phyloP scores from a whole-genome alignment of 129 eudicot genomes.

The Chrysanthemum makinoi region DNA sequence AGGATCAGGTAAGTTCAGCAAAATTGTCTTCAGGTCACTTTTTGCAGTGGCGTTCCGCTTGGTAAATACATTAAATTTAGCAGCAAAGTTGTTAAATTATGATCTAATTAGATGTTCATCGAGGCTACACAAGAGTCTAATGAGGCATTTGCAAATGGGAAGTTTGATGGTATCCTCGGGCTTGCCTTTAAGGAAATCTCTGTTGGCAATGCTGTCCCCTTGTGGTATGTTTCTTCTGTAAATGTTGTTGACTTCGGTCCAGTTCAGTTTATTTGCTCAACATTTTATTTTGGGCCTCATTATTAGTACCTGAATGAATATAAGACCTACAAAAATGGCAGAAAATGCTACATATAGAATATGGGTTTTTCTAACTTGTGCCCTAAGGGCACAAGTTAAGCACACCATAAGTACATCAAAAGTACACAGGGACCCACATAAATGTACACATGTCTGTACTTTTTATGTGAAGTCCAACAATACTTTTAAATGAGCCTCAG shows the following conservation, averaged over 20 bases:
- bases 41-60: neutral
- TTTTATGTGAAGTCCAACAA: too few species aligned
- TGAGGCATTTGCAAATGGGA: conserved; percentile 42
- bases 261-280: too few species aligned
- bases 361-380: too few species aligned
- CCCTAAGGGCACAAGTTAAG: too few species aligned
- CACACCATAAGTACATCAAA: too few species aligned
- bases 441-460: too few species aligned
- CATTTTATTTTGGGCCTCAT: too few species aligned
- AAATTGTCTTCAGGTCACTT: conserved; percentile 7
- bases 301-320: too few species aligned
- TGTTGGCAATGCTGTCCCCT: conserved; percentile 42
- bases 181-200: conserved; percentile 63
- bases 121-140: conserved; percentile 55
- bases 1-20: conserved; percentile 42
- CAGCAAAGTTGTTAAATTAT: neutral
- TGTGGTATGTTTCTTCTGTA: conserved; percentile 39
- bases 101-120: conserved; percentile 41
- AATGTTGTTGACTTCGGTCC: neutral
- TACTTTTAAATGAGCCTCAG: too few species aligned
- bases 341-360: too few species aligned
- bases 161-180: conserved; percentile 71
- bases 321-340: too few species aligned
- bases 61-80: neutral
- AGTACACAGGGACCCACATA: too few species aligned